Evolutionary conservation across 106 monocot genomes (phyloP).

Genomic region (Platanthera guangdongensis): DNA sequence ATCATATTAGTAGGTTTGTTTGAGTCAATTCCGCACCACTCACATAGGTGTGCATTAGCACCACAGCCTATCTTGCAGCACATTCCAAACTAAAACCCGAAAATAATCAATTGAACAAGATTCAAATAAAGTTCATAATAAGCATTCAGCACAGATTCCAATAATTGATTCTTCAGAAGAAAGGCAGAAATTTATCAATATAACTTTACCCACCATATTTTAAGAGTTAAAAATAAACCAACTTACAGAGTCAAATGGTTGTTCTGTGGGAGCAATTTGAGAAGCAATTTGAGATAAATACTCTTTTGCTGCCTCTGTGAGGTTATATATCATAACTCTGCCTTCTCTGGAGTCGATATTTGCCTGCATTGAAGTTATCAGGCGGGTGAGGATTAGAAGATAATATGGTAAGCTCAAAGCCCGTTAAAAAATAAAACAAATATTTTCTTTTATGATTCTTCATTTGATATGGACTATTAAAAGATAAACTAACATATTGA

Average conservation of each 20-base stretch:
- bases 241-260: conserved; percentile 45
- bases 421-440: not conserved
- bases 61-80: no score
- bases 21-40: no score
- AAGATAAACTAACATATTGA: not conserved
- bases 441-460: no score
- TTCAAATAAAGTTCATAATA: not conserved
- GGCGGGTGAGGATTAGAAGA: not conserved
- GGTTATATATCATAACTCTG: conserved; percentile 84
- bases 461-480: not conserved
- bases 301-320: conserved; percentile 90
- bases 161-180: not conserved
- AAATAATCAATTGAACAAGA: not conserved
- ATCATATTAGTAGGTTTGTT: no score
- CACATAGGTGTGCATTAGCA: no score
- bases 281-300: conserved; percentile 80
- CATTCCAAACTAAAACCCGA: not conserved
- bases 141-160: not conserved
- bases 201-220: not conserved
- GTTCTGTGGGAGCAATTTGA: conserved; percentile 34
- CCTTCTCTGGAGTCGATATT: conserved; percentile 86
- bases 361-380: conserved; percentile 37
- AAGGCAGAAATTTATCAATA: not conserved
- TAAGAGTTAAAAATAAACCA: not conserved
- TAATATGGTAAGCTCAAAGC: not conserved